phyloP scores from a whole-genome alignment of 2,329 filamentous ascomycete genomes.

The Onygenales sp. region DNA sequence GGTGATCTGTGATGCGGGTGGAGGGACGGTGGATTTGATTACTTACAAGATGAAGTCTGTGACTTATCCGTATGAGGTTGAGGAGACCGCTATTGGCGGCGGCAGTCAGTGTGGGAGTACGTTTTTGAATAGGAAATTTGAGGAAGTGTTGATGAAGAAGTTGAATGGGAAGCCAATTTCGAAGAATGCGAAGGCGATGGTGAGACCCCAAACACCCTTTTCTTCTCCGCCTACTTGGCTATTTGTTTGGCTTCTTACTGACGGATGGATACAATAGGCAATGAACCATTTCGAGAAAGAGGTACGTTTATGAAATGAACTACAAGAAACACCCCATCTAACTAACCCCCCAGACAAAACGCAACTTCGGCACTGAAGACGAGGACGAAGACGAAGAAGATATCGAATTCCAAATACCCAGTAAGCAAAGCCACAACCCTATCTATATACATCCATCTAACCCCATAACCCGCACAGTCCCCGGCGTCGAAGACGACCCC shows the following conservation, averaged over 20 bases:
- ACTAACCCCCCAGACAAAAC: background rate
- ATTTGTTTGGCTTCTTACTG: background rate
- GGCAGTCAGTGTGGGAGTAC: constrained; percentile 2
- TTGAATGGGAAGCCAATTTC: constrained; percentile 2
- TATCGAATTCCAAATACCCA: constrained; percentile 2
- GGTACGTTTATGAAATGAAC: background rate
- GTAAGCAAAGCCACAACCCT: background rate
- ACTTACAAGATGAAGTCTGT: constrained; percentile 4
- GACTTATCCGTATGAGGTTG: constrained; percentile 2
- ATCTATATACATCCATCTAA: background rate
- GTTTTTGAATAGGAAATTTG: constrained; percentile 2
- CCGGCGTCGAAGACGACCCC: constrained; percentile 1
- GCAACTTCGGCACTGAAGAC: constrained; percentile 2
- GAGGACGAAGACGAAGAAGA: constrained; percentile 2
- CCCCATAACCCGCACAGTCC: background rate
- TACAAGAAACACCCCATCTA: background rate
- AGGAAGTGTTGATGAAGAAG: background rate
- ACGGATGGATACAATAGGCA: background rate
- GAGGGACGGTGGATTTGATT: constrained; percentile 1
- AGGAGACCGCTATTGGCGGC: constrained; percentile 2
- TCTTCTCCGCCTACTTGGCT: background rate
- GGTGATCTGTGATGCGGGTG: constrained; percentile 1
- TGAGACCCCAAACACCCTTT: background rate
- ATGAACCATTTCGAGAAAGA: constrained; percentile 4
- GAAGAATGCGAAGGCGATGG: constrained; percentile 3